These are phyloP conservation scores for Pseudohyphozyma bogoriensis DNA, from an alignment of 768 basidiomycete genomes.

Conservation along the genomic window DNA sequence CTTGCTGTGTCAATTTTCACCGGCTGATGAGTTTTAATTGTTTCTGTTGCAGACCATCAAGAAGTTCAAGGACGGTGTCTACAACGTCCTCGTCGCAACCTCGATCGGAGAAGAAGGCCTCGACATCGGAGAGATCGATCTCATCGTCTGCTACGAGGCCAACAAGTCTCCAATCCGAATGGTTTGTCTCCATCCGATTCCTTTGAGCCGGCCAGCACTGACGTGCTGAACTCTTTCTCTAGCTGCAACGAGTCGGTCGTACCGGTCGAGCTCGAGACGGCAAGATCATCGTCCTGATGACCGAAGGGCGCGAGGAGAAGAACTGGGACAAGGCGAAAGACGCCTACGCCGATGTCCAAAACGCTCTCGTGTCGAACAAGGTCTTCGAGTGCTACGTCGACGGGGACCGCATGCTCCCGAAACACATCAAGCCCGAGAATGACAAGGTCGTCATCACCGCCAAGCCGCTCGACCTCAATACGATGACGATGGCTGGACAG, in stretches of 20 bases:
- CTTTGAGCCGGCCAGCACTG: background rate
- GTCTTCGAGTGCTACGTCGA: conserved; percentile 82
- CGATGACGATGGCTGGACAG: conserved; percentile 26
- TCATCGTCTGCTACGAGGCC: conserved; percentile 92
- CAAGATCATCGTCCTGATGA: conserved; percentile 77
- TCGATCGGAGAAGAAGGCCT: conserved; percentile 97
- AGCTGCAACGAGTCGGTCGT: conserved; percentile 93
- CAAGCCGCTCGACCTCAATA: conserved; percentile 10
- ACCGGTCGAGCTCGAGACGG: conserved; percentile 89
- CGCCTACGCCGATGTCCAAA: conserved; percentile 79
- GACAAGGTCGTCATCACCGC: conserved; percentile 27
- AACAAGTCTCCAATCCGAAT: conserved; percentile 93
- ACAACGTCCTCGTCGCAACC: conserved; percentile 87
- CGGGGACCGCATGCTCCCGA: conserved; percentile 73
- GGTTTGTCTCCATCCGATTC: conserved; percentile 52
- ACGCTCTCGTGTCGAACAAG: conserved; percentile 70
- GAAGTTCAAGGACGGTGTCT: conserved; percentile 74
- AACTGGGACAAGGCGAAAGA: conserved; percentile 83
- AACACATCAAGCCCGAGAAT: conserved; percentile 46
- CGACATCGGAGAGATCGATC: conserved; percentile 94
- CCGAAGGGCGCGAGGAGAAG: conserved; percentile 78
- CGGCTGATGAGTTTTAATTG: no score
- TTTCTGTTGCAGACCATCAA: conserved; percentile 55
- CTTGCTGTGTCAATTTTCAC: background rate
- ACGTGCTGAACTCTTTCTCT: background rate